Base-by-base conservation (phyloP, 208 protist species). In the Crithidia brevicula region DNA sequence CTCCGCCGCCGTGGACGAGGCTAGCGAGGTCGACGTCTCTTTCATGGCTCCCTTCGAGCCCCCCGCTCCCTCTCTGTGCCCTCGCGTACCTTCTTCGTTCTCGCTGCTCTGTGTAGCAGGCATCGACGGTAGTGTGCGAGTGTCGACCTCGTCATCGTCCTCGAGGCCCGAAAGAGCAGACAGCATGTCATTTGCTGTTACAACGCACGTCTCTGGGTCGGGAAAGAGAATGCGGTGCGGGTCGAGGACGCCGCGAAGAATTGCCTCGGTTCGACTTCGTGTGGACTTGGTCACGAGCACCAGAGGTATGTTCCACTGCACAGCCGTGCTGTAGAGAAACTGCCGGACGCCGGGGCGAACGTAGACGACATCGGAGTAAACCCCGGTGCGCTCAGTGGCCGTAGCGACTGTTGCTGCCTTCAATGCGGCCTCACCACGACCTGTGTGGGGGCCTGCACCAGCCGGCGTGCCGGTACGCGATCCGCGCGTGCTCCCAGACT, bases 231-330 rank as follows among this genome's bases (percentile, higher is more conserved):
- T 45, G 8, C 57, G 43, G 28, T 77, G 53, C 0, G 89, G 90
- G 65, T 95, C 90, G 7, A 95, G 74, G 7, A 87, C 58, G 31
- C 79, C 59, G n/a, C 34, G 57, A 42, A 95, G 47, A 23, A 92
- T 83, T 4, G 86, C 86, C 71, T 88, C 72, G 0, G 87, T 79
- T 53, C 90, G 84, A n/a, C 58, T 51, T 9, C 56, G 59, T 13
- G 83, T 73, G 0, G 86, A 93, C 50, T 92, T 89, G 10, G 90
- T 93, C 36, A 95, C 90, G 9, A 95, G 57, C 18, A 93, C 42
- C 0, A 95, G 15, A 16, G 86, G 86, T 47, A 95, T 92, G 23
- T 77, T 79, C 87, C 90, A 95, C 64, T 87, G 85, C 30, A 82
- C 61, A 13, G 73, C 67, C 8, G 76, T 57, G 36, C 57, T 50